Evolutionary conservation across 1,284 basidiomycete species (phyloP), one percentile per base, ranked within the genome.

Genomic region (Cystobasidium pallidum): DNA sequence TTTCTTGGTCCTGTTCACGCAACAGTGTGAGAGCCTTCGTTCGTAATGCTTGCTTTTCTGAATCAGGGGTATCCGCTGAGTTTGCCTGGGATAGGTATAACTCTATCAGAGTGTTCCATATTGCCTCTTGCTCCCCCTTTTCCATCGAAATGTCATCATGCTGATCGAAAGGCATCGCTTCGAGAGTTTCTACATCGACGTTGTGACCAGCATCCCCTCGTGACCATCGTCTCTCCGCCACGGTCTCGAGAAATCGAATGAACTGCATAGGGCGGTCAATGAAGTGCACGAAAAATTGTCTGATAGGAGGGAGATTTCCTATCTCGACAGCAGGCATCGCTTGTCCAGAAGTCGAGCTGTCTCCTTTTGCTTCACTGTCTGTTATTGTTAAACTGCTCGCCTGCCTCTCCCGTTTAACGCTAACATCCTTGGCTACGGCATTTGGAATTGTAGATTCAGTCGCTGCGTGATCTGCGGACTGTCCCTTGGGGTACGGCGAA

Each of bases 81-180:
- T 54, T 63, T 7, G 70, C 70, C 26, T 72, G 32, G 26, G 54
- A 34, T 30, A 99, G 86, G 80, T 98, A 98, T 19, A 99, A 86
- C 81, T 99, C 95, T 65, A 99, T 83, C 1, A 99, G 83, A 0
- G 95, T 97, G 81, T 96, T 97, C 94, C 95, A 98, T 15, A 97
- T 89, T 0, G 92, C 89, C 13, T 86, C 85, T 79, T 95, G 92
- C 79, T 96, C 92, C 17, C 81, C 80, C 75, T 82, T 82, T 71
- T 91, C 89, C 0, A 82, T 81, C 36, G 85, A 85, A 30, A n/a
- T n/a, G n/a, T 86, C 86, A 61, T 87, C 77, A 4, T 78, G n/a
- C 59, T 55, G 10, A 65, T 66, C 21, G 21, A 17, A n/a, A 2
- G 21, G 34, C 26, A 39, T 49, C 58, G 32, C 30, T 30, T 51